phyloP scores from a whole-genome alignment of 257 asterid genomes.

The Salvia miltiorrhiza region DNA sequence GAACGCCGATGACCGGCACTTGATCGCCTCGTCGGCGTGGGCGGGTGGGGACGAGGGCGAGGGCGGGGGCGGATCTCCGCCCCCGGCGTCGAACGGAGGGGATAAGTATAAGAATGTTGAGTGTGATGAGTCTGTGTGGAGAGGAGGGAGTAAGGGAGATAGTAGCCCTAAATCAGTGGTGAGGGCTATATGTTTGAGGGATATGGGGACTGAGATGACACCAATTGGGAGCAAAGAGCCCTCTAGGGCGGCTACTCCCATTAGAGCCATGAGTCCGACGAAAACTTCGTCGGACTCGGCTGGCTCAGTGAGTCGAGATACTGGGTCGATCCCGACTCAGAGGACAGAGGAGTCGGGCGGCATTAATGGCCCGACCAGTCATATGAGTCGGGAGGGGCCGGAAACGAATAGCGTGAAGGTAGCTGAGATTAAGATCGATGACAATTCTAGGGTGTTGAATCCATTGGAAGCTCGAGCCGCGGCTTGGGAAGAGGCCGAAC shows the following conservation, averaged over 20 bases:
- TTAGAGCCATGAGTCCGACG: conserved; percentile 64
- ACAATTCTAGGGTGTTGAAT: conserved; percentile 33
- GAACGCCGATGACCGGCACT: conserved; percentile 79
- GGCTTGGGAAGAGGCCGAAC: conserved; percentile 97
- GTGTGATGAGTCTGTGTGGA: conserved; percentile 66
- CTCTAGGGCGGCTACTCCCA: conserved; percentile 85
- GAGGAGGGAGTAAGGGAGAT: conserved; percentile 37
- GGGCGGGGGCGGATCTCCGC: no score
- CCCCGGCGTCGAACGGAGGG: conserved; percentile 16
- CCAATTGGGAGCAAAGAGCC: conserved; percentile 92
- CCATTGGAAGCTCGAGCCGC: conserved; percentile 72
- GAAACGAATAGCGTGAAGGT: conserved; percentile 21
- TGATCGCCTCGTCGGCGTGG: conserved; percentile 65
- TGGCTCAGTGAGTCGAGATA: conserved; percentile 22
- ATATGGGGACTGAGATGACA: conserved; percentile 98
- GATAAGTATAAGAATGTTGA: conserved; percentile 58
- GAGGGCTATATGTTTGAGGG: conserved; percentile 75
- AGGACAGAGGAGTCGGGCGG: conserved; percentile 30
- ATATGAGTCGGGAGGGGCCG: conserved; percentile 35
- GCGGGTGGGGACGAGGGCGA: conserved; percentile 46
- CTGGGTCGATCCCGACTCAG: conserved; percentile 22
- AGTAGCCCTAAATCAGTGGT: conserved; percentile 43
- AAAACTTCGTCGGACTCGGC: conserved; percentile 14
- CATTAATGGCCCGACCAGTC: conserved; percentile 31
- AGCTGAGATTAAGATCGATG: conserved; percentile 21